Conservation (phyloP, 768 basidiomycete genomes). For the Russula abietina region DNA sequence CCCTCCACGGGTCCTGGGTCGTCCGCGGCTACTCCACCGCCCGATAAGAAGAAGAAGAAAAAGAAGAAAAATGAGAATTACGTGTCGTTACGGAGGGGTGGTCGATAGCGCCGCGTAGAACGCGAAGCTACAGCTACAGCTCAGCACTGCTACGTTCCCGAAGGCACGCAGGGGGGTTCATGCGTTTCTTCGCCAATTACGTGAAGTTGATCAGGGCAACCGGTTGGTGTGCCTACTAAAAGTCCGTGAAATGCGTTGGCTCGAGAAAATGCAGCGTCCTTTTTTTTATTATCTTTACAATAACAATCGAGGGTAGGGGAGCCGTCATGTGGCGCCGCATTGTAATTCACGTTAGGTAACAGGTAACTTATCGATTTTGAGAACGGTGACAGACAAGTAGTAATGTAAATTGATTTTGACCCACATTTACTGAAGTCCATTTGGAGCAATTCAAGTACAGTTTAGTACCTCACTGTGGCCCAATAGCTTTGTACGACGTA, state of each 20-base stretch:
- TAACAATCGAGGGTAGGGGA: background rate
- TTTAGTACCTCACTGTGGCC: background rate
- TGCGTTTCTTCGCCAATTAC: background rate
- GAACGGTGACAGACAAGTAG: background rate
- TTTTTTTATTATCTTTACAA: background rate
- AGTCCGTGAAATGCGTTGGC: background rate
- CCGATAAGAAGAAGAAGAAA: background rate
- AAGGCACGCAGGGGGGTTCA: background rate
- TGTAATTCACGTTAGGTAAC: background rate
- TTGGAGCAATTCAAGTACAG: background rate
- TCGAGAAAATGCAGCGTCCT: background rate
- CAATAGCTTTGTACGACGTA: background rate
- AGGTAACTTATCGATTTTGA: background rate
- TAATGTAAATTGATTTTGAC: background rate
- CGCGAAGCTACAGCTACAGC: background rate
- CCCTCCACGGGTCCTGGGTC: background rate
- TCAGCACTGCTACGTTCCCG: background rate
- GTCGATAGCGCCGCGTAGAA: background rate
- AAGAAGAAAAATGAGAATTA: background rate
- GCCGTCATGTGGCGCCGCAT: background rate
- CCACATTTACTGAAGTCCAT: no score
- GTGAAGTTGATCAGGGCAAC: background rate
- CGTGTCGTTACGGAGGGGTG: slow-evolving; percentile 10
- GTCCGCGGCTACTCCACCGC: background rate
- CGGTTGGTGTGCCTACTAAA: background rate